Evolutionary conservation across 129 eudicot genomes (phyloP), one percentile per base, ranked within the genome.

Genomic region (Tagetes erecta): DNA sequence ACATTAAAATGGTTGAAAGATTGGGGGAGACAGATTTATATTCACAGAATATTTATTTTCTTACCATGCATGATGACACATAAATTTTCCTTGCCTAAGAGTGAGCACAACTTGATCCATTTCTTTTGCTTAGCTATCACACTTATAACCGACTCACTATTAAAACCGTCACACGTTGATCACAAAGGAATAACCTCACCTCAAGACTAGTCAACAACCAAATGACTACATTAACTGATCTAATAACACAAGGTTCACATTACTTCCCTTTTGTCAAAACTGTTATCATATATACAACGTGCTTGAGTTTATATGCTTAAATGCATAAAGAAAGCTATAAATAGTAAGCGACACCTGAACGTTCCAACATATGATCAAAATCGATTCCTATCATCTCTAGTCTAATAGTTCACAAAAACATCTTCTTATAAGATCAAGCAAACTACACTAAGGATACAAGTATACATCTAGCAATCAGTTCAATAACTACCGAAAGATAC

Each of bases 231-330:
- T 40, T 9, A 41, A 12, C 41, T 5, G 0, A 33, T 31, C 1
- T 57, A 72, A 49, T 34, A 34, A 56, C 73, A 69, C 6, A 49
- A 10, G 59, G 3, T 41, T 66, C 49, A 14, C 27, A 31, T 3
- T 9, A 68, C 59, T 34, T 20, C 35, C 12, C 59, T 20, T 68
- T 69, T 34, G 60, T 68, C 73, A 49, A 33, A 68, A 68, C 58
- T 31, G n/a, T 10, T 12, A 68, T 49, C 8, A 31, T 35, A 49
- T 68, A 4, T 47, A 12, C 31, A 8, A 47, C 34, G 33, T 33
- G 44, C 30, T 46, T 11, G 6, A 12, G 7, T 69, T 34, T 33
- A 49, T 68, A 6, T 31, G 3, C 4, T 49, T 46, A 49, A 46
- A 68, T 33, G 56, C 45, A 50, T 34, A 51, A 51, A 31, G 44